A percentile compares a stretch with the other conserved stretches of the same genome.
phyloP scores from a whole-genome alignment of 2,329 filamentous ascomycete genomes.

The Neocatenulostroma microsporum region DNA sequence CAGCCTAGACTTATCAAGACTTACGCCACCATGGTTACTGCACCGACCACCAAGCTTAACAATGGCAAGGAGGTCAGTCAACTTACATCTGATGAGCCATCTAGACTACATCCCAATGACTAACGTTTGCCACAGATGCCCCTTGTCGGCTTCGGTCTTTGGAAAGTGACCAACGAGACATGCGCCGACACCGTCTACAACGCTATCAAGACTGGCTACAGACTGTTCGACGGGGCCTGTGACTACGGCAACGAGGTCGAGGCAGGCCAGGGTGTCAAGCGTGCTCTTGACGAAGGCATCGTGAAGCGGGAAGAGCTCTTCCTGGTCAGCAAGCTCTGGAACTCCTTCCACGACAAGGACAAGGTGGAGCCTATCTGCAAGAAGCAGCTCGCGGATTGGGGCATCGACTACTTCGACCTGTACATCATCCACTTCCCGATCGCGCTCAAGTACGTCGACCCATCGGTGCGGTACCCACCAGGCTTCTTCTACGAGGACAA shows the following conservation, averaged over 20 bases:
- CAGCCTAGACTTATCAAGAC: slow-evolving; percentile 9
- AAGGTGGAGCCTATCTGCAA: slow-evolving; percentile 66
- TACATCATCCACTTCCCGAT: slow-evolving; percentile 80
- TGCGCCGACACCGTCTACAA: slow-evolving; percentile 73
- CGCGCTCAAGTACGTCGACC: slow-evolving; percentile 77
- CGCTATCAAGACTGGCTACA: slow-evolving; percentile 54
- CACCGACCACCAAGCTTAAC: slow-evolving; percentile 30
- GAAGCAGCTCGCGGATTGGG: slow-evolving; percentile 74
- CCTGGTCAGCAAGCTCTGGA: slow-evolving; percentile 90
- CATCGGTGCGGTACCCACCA: slow-evolving; percentile 68
- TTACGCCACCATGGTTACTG: slow-evolving; percentile 24
- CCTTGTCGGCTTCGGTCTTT: slow-evolving; percentile 69
- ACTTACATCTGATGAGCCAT: not conserved
- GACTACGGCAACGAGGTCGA: slow-evolving; percentile 81
- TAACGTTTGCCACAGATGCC: slow-evolving; percentile 49
- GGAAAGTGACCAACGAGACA: slow-evolving; percentile 71
- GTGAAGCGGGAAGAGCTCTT: slow-evolving; percentile 83
- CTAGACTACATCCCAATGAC: not conserved
- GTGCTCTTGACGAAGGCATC: slow-evolving; percentile 71
- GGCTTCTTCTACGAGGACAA: slow-evolving; percentile 61
- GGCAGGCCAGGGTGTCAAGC: slow-evolving; percentile 65
- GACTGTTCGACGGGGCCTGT: slow-evolving; percentile 54
- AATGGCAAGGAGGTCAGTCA: slow-evolving; percentile 29
- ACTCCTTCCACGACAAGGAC: slow-evolving; percentile 77
- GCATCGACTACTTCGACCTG: slow-evolving; percentile 82